Base-by-base conservation (phyloP, 257 asterid species). In the Orobanche coerulescens region DNA sequence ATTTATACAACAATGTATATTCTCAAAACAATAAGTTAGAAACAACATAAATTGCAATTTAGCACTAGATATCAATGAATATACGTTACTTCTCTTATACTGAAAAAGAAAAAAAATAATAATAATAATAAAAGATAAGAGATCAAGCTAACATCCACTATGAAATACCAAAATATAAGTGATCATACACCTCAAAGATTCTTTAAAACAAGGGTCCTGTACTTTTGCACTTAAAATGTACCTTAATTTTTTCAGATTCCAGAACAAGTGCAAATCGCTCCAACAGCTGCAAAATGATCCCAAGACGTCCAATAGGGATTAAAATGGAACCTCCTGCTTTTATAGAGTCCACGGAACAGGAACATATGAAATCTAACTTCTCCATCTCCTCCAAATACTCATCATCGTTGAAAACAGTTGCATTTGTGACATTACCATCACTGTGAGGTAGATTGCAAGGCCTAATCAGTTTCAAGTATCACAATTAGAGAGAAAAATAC, bases 271-370 rank as follows among this genome's bases (percentile, higher is more conserved):
- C 74, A 28, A 88, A 70, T 34, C 62, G 75, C 75, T 92, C 98
- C 86, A 92, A 76, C 28, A 92, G 81, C 76, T 81, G 93, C 72
- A 92, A 77, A 78, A 86, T 60, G 58, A 80, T 62, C 58, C 88
- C 93, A 62, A 82, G 72, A 19, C 89, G 85, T 51, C 91, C 94
- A 66, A 81, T 77, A 54, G 98, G 86, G 78, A 92, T 84, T 56
- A 92, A 71, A 75, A 82, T 93, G 1, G 96, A 86, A 46, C 96
- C 95, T 48, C 95, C 91, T 14, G 75, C 77, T 61, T 62, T 84
- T 52, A 79, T 54, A 71, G 85, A 79, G 61, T 81, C 87, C 79
- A 86, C 49, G 19, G 85, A 78, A 73, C 84, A 82, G 26, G 91
- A 81, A 73, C 92, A 75, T 72, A 88, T 65, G 75, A 78, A 92